A percentile compares a stretch with the other conserved stretches of the same genome.
Conservation (phyloP, 768 basidiomycete species). For the Wakefieldia striispora region DNA sequence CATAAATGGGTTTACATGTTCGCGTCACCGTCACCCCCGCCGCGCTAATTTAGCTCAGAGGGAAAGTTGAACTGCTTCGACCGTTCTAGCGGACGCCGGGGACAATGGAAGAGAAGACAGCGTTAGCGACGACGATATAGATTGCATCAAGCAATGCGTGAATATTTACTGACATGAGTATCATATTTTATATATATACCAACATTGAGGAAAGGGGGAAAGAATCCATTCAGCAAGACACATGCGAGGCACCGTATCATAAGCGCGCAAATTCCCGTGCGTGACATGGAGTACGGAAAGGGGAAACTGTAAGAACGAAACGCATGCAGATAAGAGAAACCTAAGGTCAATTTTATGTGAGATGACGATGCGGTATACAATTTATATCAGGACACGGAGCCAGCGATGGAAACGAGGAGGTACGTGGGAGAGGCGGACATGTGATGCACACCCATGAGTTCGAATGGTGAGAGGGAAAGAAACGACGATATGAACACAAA, state of each 20-base stretch:
- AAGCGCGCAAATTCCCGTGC: neutral
- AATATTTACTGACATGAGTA: slow-evolving; percentile 20
- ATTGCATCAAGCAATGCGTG: slow-evolving; percentile 29
- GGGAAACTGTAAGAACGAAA: neutral
- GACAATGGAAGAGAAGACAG: neutral
- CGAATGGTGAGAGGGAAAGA: slow-evolving; percentile 16
- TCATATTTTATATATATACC: slow-evolving; percentile 23
- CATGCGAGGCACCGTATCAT: neutral
- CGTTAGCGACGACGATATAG: slow-evolving; percentile 2
- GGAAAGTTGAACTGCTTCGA: no score
- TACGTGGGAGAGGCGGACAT: slow-evolving; percentile 8
- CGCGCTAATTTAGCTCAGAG: no score
- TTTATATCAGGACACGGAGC: slow-evolving; percentile 13
- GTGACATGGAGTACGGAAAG: neutral
- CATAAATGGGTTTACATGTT: no score
- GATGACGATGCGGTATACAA: slow-evolving; percentile 29
- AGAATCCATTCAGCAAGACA: neutral
- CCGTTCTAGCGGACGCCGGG: no score
- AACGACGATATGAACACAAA: slow-evolving; percentile 13
- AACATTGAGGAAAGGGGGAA: slow-evolving; percentile 5
- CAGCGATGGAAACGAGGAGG: neutral
- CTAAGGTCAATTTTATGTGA: slow-evolving; percentile 14
- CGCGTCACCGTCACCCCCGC: no score
- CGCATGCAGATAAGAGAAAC: slow-evolving; percentile 1
- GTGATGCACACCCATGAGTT: slow-evolving; percentile 11